A percentile compares a stretch with the other conserved stretches of the same genome.
These are phyloP conservation scores for Pichia sp. DNA, from an alignment of 1,139 yeast genomes.

Conservation along the genomic window DNA sequence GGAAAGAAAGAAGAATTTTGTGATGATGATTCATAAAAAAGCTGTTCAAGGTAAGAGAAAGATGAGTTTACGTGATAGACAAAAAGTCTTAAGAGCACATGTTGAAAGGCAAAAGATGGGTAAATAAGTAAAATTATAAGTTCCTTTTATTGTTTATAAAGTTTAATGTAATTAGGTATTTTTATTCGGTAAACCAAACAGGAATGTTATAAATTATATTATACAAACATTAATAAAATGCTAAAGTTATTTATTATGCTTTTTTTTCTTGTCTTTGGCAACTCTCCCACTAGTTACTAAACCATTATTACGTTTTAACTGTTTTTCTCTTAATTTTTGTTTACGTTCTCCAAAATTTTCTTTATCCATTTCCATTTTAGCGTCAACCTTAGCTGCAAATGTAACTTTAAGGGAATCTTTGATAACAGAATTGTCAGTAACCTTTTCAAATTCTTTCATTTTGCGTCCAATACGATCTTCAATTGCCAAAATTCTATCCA, in stretches of 20 bases:
- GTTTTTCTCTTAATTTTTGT: conserved; percentile 41
- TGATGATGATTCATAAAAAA: conserved; percentile 95
- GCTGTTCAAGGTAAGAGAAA: conserved; percentile 92
- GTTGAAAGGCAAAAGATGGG: conserved; percentile 85
- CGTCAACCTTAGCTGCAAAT: conserved; percentile 81
- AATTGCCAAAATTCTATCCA: conserved; percentile 72
- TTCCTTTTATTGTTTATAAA: too few species aligned
- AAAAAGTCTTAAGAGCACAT: conserved; percentile 78
- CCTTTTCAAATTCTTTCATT: conserved; percentile 63
- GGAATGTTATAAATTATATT: too few species aligned
- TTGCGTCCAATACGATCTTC: conserved; percentile 78
- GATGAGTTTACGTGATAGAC: conserved; percentile 84
- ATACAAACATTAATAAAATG: neutral
- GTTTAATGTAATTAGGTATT: too few species aligned
- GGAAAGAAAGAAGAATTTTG: conserved; percentile 96
- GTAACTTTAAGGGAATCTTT: conserved; percentile 61
- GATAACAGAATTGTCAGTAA: conserved; percentile 71
- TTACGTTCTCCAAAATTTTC: conserved; percentile 79
- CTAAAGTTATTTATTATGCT: conserved; percentile 5
- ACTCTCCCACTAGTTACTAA: conserved; percentile 1
- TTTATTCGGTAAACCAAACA: too few species aligned
- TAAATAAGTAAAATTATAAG: conserved; percentile 21
- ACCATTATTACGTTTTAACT: conserved; percentile 7
- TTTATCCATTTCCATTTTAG: conserved; percentile 87
- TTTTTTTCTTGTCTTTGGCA: conserved; percentile 3